Evolutionary conservation across 495 filamentous ascomycete species (phyloP), one percentile per base, ranked within the genome.

Genomic region (Aspergillus incahuasiensis): DNA sequence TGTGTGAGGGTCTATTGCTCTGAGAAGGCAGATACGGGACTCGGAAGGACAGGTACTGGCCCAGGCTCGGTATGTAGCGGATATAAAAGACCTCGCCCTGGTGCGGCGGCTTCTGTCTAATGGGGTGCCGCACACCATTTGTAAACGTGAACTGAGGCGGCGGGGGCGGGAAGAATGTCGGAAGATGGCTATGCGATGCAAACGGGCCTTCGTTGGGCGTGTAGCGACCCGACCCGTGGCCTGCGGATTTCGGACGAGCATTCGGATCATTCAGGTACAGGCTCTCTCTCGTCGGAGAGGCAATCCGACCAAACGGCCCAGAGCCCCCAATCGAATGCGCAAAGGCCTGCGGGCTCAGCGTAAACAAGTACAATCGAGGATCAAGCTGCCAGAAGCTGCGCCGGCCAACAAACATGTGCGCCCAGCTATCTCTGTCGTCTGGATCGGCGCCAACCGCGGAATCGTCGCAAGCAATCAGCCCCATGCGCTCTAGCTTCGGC

Each of bases 401-500:
- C 35, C 85, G 85, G 57, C 85, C 86, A 43, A 89, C 83, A 60
- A 94, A 95, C 89, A 95, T 92, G 38, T 83, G 74, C 19, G 74
- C 76, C 89, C 90, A 96, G 47, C 47, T 73, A 74, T 48, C 75
- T 68, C 35, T 88, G 45, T 88, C 81, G 25, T 71, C 48, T 12
- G 81, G 61, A 52, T 82, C 76, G 0, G 81, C 68, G 7, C 90
- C 91, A 6, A 94, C 87, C 16, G 80, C 79, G 0, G 89, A 91
- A 62, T 95, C 88, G 48, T 87, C 77, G 41, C 74, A 87, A 1
- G 86, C 74, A 42, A 97, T 84, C 8, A 97, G 68, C 13, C 91
- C 90, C 91, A 97, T 97, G 34, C 91, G 82, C 72, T 95, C 91
- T 15, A 97, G 79, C 73, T 95, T 96, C 39, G 86, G 88, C n/a